Evolutionary conservation across 441 rosid genomes (phyloP).

Genomic region (Syzygium malaccense): DNA sequence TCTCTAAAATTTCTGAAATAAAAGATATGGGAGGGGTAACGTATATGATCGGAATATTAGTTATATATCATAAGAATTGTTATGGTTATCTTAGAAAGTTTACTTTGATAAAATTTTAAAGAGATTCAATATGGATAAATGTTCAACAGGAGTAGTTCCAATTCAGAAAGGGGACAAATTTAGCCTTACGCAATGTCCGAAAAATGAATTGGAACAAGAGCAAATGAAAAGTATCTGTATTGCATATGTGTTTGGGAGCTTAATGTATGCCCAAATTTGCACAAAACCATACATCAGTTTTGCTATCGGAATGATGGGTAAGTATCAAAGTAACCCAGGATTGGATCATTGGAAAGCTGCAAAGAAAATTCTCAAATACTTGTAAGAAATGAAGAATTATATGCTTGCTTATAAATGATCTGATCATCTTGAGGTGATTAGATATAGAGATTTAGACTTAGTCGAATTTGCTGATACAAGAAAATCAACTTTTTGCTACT

Average conservation of each 20-base stretch:
- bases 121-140: background rate
- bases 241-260: background rate
- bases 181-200: accelerated
- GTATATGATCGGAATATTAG: background rate
- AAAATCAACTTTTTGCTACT: accelerated
- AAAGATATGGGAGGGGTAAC: background rate
- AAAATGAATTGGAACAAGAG: background rate
- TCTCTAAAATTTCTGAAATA: background rate
- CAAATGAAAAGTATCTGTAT: background rate
- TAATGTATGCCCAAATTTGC: background rate
- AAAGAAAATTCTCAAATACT: background rate
- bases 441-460: background rate
- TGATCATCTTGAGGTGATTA: accelerated
- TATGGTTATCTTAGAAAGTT: background rate
- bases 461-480: accelerated
- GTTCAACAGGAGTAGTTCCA: accelerated
- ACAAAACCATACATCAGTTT: background rate
- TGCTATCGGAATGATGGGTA: accelerated
- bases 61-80: background rate
- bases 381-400: accelerated
- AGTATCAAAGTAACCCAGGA: background rate
- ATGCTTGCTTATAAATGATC: background rate
- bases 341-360: background rate
- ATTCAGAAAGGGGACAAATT: background rate
- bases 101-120: background rate